A percentile compares a stretch with the other conserved stretches of the same genome.
Conservation (phyloP, 306 rosid species). For the Castanopsis chinensis region DNA sequence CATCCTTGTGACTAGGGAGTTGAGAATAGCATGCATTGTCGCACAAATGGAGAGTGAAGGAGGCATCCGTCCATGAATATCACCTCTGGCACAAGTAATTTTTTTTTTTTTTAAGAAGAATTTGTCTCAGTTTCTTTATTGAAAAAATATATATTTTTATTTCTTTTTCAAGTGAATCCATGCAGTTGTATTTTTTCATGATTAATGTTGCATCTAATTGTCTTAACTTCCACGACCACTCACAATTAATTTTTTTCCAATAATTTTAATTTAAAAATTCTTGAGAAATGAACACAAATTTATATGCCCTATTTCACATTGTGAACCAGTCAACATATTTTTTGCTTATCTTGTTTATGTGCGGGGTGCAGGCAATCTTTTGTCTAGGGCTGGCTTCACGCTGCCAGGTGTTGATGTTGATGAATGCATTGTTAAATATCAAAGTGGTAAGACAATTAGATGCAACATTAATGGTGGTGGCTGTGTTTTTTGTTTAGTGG, state of each 20-base stretch:
- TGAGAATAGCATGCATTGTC: conserved; percentile 92
- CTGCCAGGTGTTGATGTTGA: no score
- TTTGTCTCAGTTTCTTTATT: background rate
- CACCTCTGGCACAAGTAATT: conserved; percentile 91
- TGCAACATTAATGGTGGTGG: no score
- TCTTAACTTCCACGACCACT: background rate
- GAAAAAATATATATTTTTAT: background rate
- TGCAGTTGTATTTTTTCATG: conserved; percentile 13
- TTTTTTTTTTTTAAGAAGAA: no score
- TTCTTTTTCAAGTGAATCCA: conserved; percentile 16
- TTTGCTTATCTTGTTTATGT: conserved; percentile 45
- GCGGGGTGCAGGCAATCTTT: conserved; percentile 96
- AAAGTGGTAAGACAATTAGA: no score
- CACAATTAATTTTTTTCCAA: background rate
- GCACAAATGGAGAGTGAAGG: conserved; percentile 99
- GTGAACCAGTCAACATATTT: conserved; percentile 11
- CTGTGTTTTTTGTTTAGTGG: no score
- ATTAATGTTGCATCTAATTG: background rate
- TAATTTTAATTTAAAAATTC: background rate
- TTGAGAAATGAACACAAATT: background rate
- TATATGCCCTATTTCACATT: conserved; percentile 3
- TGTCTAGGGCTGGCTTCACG: no score
- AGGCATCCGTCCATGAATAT: conserved; percentile 87
- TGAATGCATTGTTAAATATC: no score
- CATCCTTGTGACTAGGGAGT: conserved; percentile 57